These are phyloP conservation scores for Megacollybia marginata DNA, from an alignment of 768 basidiomycete genomes.

Conservation along the genomic window DNA sequence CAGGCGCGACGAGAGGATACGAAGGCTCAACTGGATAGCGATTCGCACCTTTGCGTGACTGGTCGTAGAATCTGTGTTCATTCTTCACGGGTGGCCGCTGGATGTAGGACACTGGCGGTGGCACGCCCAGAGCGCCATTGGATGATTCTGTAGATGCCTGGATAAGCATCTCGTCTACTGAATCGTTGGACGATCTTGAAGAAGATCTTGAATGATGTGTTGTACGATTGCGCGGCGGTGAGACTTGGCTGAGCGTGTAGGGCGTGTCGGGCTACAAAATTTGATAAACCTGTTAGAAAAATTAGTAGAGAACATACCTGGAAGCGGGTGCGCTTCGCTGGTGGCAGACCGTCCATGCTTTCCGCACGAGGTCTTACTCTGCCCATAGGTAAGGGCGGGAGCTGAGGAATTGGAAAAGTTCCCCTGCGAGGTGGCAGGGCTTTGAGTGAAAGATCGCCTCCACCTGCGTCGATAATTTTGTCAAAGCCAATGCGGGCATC, in stretches of 20 bases:
- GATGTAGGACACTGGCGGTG: too few relatives aligned
- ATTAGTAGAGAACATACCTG: not conserved
- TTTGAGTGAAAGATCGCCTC: not conserved
- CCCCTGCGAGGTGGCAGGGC: not conserved
- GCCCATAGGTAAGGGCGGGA: not conserved
- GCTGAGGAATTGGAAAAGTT: not conserved
- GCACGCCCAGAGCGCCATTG: not conserved
- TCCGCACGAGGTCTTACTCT: not conserved
- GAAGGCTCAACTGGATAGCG: not conserved
- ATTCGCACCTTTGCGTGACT: not conserved
- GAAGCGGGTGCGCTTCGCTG: not conserved
- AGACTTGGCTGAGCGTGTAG: not conserved
- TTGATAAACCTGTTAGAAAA: not conserved
- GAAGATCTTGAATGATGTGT: not conserved
- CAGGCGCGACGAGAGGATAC: not conserved
- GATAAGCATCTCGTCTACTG: constrained; percentile 36
- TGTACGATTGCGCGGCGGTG: not conserved
- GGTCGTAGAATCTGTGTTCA: too few relatives aligned
- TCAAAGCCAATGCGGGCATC: not conserved
- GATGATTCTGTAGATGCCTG: constrained; percentile 19
- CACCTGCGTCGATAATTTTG: not conserved
- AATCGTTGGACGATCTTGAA: not conserved
- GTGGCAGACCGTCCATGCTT: not conserved
- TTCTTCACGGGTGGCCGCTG: too few relatives aligned
- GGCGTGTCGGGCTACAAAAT: not conserved